Conservation (phyloP, 805 yeast genomes). For the Candida manassasensis region DNA sequence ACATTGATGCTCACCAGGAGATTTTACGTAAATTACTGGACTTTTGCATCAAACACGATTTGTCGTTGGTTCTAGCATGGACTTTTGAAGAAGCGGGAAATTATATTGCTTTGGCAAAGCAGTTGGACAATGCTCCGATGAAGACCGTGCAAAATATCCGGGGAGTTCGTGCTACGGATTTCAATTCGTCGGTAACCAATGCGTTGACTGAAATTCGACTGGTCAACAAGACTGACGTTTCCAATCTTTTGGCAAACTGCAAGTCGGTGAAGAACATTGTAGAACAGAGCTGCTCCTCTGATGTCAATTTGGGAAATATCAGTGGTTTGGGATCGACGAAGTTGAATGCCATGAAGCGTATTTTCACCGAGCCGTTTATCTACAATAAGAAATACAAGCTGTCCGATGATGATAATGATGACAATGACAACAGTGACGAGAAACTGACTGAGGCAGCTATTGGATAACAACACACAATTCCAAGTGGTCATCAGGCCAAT, state of each 20-base stretch:
- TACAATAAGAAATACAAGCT: conserved; percentile 34
- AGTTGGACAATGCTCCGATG: conserved; percentile 30
- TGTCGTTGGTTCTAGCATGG: conserved; percentile 50
- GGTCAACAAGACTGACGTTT: conserved; percentile 52
- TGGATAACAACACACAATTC: too few species aligned
- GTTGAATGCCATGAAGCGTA: conserved; percentile 32
- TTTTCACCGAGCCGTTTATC: conserved; percentile 48
- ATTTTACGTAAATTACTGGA: conserved; percentile 43
- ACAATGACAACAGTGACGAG: too few species aligned
- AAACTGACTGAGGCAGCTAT: too few species aligned
- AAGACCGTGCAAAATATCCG: conserved; percentile 28
- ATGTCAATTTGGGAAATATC: conserved; percentile 21
- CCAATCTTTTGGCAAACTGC: conserved; percentile 46
- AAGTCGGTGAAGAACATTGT: conserved; percentile 41
- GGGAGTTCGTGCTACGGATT: conserved; percentile 42
- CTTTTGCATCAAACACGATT: conserved; percentile 45
- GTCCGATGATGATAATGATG: neutral
- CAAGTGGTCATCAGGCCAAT: too few species aligned
- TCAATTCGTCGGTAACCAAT: conserved; percentile 40
- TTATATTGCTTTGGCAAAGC: conserved; percentile 35
- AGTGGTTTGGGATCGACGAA: conserved; percentile 50
- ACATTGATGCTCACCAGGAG: conserved; percentile 55
- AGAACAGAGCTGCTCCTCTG: conserved; percentile 20
- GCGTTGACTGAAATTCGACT: conserved; percentile 42
- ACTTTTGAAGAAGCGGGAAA: conserved; percentile 46